Conservation (phyloP, 345 rosid genomes). For the Ailanthus altissimus region DNA sequence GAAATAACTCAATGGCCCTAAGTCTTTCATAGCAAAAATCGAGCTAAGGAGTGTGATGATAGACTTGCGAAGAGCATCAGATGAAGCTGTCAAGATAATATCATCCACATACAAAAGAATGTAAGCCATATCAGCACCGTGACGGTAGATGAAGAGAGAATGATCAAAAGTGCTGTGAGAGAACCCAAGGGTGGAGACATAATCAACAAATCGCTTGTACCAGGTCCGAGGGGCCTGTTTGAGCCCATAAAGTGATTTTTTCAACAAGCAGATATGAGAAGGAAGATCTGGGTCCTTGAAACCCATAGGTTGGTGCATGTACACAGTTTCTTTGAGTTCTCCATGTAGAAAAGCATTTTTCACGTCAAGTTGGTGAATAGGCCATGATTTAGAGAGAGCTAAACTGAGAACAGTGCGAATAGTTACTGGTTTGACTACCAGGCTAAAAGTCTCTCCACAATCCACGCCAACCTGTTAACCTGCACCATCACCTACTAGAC, state of each 20-base stretch:
- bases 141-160: neutral
- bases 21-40: neutral
- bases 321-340: neutral
- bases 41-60: neutral
- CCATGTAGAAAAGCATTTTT: neutral
- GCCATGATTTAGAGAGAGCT: neutral
- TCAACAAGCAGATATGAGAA: too few species aligned
- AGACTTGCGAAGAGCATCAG: neutral
- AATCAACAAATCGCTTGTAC: neutral
- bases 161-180: neutral
- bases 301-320: too few species aligned
- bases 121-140: neutral
- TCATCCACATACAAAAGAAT: conserved; percentile 1
- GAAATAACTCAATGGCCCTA: neutral
- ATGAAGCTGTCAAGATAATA: neutral
- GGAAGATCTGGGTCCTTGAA: too few species aligned
- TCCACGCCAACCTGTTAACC: neutral
- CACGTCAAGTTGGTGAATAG: neutral
- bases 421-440: neutral
- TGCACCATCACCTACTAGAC: neutral
- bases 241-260: too few species aligned
- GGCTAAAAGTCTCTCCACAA: neutral
- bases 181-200: neutral
- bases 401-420: neutral
- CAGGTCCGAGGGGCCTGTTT: neutral